Evolutionary conservation across 176 grass and related monocot genomes (phyloP).

Genomic region (Aegilops umbellulata): DNA sequence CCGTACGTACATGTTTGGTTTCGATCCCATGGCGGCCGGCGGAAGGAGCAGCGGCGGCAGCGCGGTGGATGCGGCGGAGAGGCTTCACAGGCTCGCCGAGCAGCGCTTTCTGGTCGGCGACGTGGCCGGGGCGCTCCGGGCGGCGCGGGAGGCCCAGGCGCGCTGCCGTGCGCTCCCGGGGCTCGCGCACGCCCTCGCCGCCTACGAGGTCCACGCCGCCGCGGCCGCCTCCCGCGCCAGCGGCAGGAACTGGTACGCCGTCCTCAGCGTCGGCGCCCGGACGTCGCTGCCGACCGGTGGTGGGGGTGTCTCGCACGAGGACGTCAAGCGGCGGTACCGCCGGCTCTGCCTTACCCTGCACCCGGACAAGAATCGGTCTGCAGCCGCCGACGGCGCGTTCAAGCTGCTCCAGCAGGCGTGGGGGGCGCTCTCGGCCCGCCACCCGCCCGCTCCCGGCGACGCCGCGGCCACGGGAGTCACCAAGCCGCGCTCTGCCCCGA

Average conservation of each 20-base stretch:
- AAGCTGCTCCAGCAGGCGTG: constrained; percentile 22
- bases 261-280: constrained; percentile 1
- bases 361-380: constrained; percentile 22
- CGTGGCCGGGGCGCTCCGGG: not conserved
- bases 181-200: not conserved
- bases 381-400: constrained; percentile 17
- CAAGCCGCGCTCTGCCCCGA: not conserved
- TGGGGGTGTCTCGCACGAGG: not conserved
- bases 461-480: not conserved
- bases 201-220: constrained; percentile 32
- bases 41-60: not conserved
- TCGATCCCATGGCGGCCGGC: not conserved
- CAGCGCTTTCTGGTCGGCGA: not conserved
- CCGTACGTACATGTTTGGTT: not conserved
- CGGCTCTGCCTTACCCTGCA: not conserved
- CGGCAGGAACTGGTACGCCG: constrained; percentile 19
- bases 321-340: not conserved
- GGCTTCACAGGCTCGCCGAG: not conserved
- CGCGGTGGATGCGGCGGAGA: not conserved
- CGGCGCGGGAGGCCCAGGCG: not conserved
- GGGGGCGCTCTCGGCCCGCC: not conserved
- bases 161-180: not conserved
- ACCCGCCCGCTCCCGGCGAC: not conserved
- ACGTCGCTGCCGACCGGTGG: no score
- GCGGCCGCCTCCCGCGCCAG: not conserved